Conservation (phyloP, 2,329 filamentous ascomycete species). For the Plenodomus biglobosus region DNA sequence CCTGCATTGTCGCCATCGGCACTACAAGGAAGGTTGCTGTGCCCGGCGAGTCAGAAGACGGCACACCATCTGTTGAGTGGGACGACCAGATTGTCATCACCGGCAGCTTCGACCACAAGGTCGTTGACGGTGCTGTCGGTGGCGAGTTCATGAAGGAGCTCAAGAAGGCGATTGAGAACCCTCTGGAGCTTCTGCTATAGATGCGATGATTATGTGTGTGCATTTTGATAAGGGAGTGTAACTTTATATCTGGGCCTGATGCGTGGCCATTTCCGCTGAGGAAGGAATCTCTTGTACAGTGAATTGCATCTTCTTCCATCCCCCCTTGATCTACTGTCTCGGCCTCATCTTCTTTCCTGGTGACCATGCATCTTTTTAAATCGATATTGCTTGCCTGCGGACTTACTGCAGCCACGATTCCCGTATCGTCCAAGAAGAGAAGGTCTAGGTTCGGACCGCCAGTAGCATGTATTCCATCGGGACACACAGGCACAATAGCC, state of each 20-base stretch:
- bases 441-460: too few species aligned
- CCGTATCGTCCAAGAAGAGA: too few species aligned
- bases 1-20: conserved; percentile 90
- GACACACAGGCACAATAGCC: not conserved
- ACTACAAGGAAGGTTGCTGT: conserved; percentile 94
- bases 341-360: conserved; percentile 6
- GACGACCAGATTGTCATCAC: conserved; percentile 97
- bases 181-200: conserved; percentile 88
- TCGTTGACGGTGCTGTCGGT: conserved; percentile 93
- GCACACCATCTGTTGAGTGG: conserved; percentile 73
- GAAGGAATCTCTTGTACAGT: conserved; percentile 36
- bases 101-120: conserved; percentile 98
- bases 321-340: conserved; percentile 6
- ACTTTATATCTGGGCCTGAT: conserved; percentile 22
- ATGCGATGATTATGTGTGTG: conserved; percentile 15
- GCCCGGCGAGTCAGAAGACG: conserved; percentile 79
- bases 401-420: too few species aligned
- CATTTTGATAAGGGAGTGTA: conserved; percentile 20
- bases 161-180: conserved; percentile 98
- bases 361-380: too few species aligned
- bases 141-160: conserved; percentile 95
- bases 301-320: conserved; percentile 24
- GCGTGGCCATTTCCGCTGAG: conserved; percentile 13
- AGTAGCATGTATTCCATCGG: too few species aligned
- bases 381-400: too few species aligned